Conservation (phyloP, 768 basidiomycete genomes). For the Termitomyces sp. region DNA sequence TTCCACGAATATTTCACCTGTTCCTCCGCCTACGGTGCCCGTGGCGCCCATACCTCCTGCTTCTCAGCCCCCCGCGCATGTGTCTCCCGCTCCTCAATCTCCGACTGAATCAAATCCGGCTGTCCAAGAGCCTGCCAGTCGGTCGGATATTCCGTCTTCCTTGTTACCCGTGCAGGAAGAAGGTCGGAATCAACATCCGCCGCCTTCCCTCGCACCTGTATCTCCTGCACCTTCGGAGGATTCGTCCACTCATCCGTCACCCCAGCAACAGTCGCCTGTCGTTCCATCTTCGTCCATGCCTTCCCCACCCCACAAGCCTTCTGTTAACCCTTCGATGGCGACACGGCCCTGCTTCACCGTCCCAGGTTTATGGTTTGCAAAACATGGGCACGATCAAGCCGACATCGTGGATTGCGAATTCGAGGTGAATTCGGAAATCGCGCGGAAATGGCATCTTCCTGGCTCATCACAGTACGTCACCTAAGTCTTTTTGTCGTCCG, state of each 20-base stretch:
- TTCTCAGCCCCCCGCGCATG: background rate
- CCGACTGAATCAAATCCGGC: background rate
- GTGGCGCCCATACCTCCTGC: background rate
- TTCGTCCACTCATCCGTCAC: background rate
- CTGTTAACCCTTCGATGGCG: slow-evolving; percentile 1
- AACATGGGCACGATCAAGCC: slow-evolving; percentile 29
- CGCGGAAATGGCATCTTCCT: slow-evolving; percentile 31
- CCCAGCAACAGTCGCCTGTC: background rate
- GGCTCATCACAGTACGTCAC: slow-evolving; percentile 18
- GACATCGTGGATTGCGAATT: slow-evolving; percentile 35
- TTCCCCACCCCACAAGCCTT: background rate
- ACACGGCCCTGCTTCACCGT: slow-evolving; percentile 30
- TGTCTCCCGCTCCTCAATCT: background rate
- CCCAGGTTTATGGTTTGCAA: slow-evolving; percentile 42
- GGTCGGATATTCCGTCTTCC: background rate
- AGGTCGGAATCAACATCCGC: background rate
- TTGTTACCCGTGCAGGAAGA: background rate
- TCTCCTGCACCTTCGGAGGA: background rate
- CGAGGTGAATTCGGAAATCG: slow-evolving; percentile 34
- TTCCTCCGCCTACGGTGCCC: background rate
- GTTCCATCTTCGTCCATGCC: background rate
- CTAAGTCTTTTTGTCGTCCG: background rate
- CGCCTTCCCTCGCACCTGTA: background rate
- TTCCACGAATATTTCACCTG: background rate
- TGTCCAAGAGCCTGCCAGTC: background rate